Evolutionary conservation across 108 stramenopile species (phyloP).

Genomic region (Cyclostephanos invisitatus): DNA sequence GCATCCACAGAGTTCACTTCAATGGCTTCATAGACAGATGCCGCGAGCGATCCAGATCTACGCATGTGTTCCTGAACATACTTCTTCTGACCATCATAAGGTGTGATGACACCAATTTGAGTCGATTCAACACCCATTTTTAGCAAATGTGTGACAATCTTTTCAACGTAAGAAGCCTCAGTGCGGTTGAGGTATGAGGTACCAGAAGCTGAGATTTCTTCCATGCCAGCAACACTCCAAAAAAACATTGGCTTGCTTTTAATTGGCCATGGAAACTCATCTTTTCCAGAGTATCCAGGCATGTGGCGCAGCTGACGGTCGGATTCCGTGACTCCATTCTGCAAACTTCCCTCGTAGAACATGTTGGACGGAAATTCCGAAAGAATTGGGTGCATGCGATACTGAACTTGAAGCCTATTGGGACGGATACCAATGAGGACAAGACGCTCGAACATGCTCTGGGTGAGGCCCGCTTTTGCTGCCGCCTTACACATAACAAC

Average conservation of each 20-base stretch:
- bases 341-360: slow-evolving; percentile 98
- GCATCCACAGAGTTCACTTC: slow-evolving; percentile 98
- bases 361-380: slow-evolving; percentile 98
- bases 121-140: slow-evolving; percentile 89
- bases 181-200: slow-evolving; percentile 97
- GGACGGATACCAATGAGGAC: slow-evolving; percentile 95
- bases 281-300: slow-evolving; percentile 76
- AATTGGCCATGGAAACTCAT: slow-evolving; percentile 91
- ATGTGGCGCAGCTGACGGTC: slow-evolving; percentile 85
- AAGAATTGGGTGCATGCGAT: slow-evolving; percentile 98
- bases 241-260: slow-evolving; percentile 96
- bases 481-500: slow-evolving; percentile 98
- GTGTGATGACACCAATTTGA: slow-evolving; percentile 97
- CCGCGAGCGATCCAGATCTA: slow-evolving; percentile 79
- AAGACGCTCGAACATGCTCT: slow-evolving; percentile 95
- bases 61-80: slow-evolving; percentile 93
- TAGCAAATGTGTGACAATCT: slow-evolving; percentile 94
- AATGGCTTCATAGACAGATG: slow-evolving; percentile 88
- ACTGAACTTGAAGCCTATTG: slow-evolving; percentile 97
- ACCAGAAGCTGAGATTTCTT: slow-evolving; percentile 96
- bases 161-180: slow-evolving; percentile 96
- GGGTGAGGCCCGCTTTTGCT: slow-evolving; percentile 94
- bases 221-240: slow-evolving; percentile 90
- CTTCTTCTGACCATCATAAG: slow-evolving; percentile 98
- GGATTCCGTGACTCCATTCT: slow-evolving; percentile 96